Conservation (phyloP, 345 rosid genomes). For the Chamaenerion angustifolium region DNA sequence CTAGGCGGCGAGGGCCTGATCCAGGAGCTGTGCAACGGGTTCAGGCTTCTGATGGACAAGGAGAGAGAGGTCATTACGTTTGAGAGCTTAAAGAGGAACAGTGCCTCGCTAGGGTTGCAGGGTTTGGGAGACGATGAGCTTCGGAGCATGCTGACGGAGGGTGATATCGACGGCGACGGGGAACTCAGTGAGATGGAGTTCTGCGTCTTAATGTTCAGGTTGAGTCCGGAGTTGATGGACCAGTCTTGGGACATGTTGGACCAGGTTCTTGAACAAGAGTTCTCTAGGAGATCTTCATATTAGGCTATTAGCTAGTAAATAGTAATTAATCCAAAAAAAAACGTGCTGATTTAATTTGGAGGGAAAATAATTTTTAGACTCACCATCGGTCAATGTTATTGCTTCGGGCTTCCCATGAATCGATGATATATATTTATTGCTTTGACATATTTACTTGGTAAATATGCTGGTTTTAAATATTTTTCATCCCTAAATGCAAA, state of each 20-base stretch:
- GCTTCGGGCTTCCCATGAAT: no score
- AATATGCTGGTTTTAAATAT: no score
- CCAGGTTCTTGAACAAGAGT: slow-evolving; percentile 17
- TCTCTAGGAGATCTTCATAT: slow-evolving; percentile 7
- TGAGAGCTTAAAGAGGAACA: slow-evolving; percentile 36
- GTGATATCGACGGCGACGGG: slow-evolving; percentile 41
- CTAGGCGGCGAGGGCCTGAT: slow-evolving; percentile 44
- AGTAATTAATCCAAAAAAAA: no score
- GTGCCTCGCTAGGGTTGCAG: slow-evolving; percentile 26
- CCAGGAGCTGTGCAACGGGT: slow-evolving; percentile 39
- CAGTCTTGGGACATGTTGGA: slow-evolving; percentile 29
- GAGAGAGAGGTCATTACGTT: slow-evolving; percentile 31
- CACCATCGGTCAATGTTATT: no score
- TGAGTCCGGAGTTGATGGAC: slow-evolving; percentile 47
- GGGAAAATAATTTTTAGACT: no score
- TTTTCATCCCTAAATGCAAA: no score
- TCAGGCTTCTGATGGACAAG: slow-evolving; percentile 34
- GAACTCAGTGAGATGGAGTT: slow-evolving; percentile 39
- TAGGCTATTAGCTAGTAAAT: no score
- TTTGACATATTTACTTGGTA: no score
- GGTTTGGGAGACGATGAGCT: slow-evolving; percentile 27
- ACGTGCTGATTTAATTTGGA: no score
- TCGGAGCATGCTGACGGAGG: slow-evolving; percentile 36
- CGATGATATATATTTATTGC: no score
- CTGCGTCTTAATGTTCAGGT: slow-evolving; percentile 45